Evolutionary conservation across 108 stramenopile species (phyloP), one percentile per base, ranked within the genome.

Genomic region (Aurantiochytrium sp.): DNA sequence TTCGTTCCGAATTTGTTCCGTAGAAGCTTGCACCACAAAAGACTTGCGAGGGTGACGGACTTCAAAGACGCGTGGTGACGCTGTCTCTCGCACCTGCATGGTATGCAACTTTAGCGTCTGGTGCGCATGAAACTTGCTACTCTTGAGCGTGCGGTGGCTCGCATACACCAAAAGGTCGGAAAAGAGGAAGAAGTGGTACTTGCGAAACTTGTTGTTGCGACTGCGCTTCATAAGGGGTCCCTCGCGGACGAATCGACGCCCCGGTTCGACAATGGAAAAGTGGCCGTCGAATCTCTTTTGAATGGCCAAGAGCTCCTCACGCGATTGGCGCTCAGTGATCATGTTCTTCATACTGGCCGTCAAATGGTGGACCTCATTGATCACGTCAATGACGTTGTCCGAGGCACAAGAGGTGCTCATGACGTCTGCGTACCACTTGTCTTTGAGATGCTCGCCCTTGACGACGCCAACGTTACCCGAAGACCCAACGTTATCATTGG

Each of bases 401-500:
- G 76, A 8, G 16, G 45, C 6, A 35, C 76, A 53, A 43, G 76
- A 83, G 12, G 76, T 53, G 45, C 51, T 47, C 76, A 83, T 83
- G n/a, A 83, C 76, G 3, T 83, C 76, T 23, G 45, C 51, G 28
- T 83, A 83, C 76, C 76, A 83, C 4, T 83, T 83, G 25, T 83
- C 76, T 35, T 83, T 83, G n/a, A 83, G 76, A 23, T 83, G 76
- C 49, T 83, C 76, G n/a, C 76, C 76, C 28, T 83, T 83, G 45
- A 83, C 23, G 23, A 83, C 49, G 51, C 51, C 51, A 25, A 83
- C 12, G n/a, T 43, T 53, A 4, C 49, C 49, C 6, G 51, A 12
- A 6, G 45, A 12, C 3, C 49, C 49, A 6, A 16, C 49, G n/a
- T 47, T 23, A 0, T 47, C 51, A 35, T 47, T 83, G 10, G 76